These are phyloP conservation scores for Termitomyces sp. DNA, from an alignment of 768 basidiomycete genomes.

Conservation along the genomic window DNA sequence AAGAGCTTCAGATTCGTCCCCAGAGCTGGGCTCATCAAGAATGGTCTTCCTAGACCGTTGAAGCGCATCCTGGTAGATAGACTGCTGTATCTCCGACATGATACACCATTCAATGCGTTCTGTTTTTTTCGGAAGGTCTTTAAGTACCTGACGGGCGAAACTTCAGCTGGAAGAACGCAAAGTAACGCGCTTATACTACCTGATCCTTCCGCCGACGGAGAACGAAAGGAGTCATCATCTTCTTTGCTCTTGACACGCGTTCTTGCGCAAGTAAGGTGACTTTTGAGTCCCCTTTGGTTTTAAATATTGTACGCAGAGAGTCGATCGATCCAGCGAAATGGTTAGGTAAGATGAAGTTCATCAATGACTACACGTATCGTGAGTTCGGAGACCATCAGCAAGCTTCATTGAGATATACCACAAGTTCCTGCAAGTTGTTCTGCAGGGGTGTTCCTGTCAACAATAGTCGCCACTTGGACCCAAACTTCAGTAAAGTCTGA, in stretches of 20 bases:
- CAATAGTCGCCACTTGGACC: slow-evolving; percentile 84
- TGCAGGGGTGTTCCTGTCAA: slow-evolving; percentile 95
- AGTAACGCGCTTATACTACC: slow-evolving; percentile 27
- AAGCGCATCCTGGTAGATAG: slow-evolving; percentile 83
- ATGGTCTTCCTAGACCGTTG: slow-evolving; percentile 82
- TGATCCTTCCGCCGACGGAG: slow-evolving; percentile 96
- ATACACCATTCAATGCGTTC: slow-evolving; percentile 95
- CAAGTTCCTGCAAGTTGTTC: slow-evolving; percentile 85
- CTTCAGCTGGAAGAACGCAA: neutral
- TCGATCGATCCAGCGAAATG: slow-evolving; percentile 77
- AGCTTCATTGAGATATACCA: slow-evolving; percentile 44
- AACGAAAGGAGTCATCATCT: slow-evolving; percentile 99
- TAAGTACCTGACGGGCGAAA: slow-evolving; percentile 60
- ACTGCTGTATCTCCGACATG: slow-evolving; percentile 78
- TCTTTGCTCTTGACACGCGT: slow-evolving; percentile 91
- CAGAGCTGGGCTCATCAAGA: slow-evolving; percentile 38
- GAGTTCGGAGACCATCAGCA: slow-evolving; percentile 2
- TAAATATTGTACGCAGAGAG: slow-evolving; percentile 90
- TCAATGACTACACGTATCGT: slow-evolving; percentile 67
- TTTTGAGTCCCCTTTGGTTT: slow-evolving; percentile 90
- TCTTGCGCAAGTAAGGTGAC: slow-evolving; percentile 86
- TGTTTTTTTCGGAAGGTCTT: slow-evolving; percentile 87
- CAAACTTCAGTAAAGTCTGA: slow-evolving; percentile 78
- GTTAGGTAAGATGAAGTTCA: slow-evolving; percentile 96
- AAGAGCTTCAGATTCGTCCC: slow-evolving; percentile 19